Conservation (phyloP, 306 rosid species). For the Abrus pulchellus region DNA sequence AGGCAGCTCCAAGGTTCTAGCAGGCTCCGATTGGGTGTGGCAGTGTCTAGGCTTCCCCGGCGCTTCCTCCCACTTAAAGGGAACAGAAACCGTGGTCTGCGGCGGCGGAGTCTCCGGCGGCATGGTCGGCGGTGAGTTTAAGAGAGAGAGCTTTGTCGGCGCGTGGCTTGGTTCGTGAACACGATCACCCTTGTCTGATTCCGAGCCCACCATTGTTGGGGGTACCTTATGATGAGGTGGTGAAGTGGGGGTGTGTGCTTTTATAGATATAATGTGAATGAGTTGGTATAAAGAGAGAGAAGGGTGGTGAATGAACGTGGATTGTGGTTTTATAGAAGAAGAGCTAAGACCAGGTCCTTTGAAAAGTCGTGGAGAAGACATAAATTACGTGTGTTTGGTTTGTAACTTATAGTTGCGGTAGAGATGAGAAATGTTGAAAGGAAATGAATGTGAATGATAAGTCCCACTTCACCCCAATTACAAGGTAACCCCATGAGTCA, state of each 20-base stretch:
- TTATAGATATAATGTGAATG: conserved; percentile 42
- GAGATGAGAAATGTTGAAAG: neutral
- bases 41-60: conserved; percentile 83
- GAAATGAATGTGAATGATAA: neutral
- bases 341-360: neutral
- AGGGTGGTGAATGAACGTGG: conserved; percentile 52
- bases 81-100: conserved; percentile 64
- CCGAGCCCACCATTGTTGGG: conserved; percentile 43
- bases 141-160: conserved; percentile 56
- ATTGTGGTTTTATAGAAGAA: conserved; percentile 41
- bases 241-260: conserved; percentile 40
- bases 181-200: neutral
- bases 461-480: neutral
- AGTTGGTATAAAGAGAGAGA: conserved; percentile 41
- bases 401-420: neutral
- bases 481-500: neutral
- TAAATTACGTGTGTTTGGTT: conserved; percentile 39
- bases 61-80: conserved; percentile 95
- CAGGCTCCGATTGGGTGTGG: conserved; percentile 48
- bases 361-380: conserved; percentile 52
- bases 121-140: conserved; percentile 55
- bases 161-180: conserved; percentile 37
- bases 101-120: conserved; percentile 60
- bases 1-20: conserved; percentile 76
- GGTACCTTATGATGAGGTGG: conserved; percentile 31